phyloP scores from a whole-genome alignment of 768 basidiomycete species.

The Coprinopsis cinerea region DNA sequence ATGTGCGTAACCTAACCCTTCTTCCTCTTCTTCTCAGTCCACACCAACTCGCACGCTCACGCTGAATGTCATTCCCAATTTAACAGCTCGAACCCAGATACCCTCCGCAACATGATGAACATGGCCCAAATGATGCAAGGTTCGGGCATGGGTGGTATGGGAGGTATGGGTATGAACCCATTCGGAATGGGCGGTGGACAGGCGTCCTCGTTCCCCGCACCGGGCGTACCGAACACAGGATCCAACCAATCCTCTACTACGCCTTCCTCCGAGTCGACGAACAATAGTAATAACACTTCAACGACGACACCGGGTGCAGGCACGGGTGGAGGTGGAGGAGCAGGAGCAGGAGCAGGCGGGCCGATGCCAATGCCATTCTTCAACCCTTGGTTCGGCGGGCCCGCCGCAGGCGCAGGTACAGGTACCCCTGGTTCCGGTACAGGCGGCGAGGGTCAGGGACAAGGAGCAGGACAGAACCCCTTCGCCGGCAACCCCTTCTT shows the following conservation, averaged over 20 bases:
- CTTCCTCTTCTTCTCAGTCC: not conserved
- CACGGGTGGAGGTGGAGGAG: slow-evolving; percentile 18
- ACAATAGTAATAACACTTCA: slow-evolving; percentile 18
- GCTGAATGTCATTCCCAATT: not conserved
- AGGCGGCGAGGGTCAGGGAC: no score
- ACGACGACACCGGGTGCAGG: slow-evolving; percentile 15
- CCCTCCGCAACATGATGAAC: slow-evolving; percentile 67
- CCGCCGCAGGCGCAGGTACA: no score
- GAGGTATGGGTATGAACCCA: slow-evolving; percentile 20
- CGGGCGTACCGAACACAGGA: slow-evolving; percentile 43
- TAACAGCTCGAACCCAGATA: slow-evolving; percentile 67
- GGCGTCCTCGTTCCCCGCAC: slow-evolving; percentile 44
- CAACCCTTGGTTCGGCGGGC: no score
- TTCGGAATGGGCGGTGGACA: slow-evolving; percentile 18
- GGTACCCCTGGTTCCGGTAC: no score
- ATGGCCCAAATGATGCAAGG: slow-evolving; percentile 56
- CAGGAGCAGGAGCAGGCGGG: slow-evolving; percentile 8
- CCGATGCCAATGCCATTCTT: no score
- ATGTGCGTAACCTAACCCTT: slow-evolving; percentile 41
- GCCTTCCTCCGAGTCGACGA: slow-evolving; percentile 10
- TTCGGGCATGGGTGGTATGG: no score
- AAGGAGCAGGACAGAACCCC: no score
- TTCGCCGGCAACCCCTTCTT: slow-evolving; percentile 33
- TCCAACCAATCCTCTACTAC: slow-evolving; percentile 16
- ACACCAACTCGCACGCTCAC: not conserved